Conservation (phyloP, 2,329 filamentous ascomycete species). For the Fusarium redolens region DNA sequence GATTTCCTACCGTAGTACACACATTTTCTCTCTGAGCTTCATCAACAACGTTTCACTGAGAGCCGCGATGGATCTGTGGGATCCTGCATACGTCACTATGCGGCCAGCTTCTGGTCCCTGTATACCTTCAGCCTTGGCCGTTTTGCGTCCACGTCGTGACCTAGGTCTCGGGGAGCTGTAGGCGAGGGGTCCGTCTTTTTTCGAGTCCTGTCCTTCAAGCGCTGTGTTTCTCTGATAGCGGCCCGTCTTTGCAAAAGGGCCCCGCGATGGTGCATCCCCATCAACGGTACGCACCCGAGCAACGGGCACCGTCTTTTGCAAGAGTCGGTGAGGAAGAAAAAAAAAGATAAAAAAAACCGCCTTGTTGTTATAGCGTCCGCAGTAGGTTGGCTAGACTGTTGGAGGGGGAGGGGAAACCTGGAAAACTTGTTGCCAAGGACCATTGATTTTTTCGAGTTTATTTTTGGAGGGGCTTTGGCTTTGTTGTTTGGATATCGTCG, state of each 20-base stretch:
- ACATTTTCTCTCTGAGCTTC: neutral
- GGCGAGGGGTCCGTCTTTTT: constrained; percentile 11
- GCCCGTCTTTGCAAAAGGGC: constrained; percentile 30
- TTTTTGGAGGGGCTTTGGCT: constrained; percentile 26
- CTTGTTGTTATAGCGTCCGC: constrained; percentile 34
- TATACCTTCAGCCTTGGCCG: constrained; percentile 34
- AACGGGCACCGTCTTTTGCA: constrained; percentile 36
- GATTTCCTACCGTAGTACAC: constrained; percentile 3
- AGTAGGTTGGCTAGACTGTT: constrained; percentile 27
- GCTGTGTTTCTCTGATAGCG: constrained; percentile 24
- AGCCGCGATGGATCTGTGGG: constrained; percentile 23
- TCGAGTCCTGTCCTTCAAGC: constrained; percentile 13
- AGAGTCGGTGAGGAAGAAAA: constrained; percentile 40
- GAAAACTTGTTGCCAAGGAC: constrained; percentile 30
- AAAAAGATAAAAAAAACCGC: constrained; percentile 22
- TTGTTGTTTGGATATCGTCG: constrained; percentile 35
- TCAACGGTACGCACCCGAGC: constrained; percentile 39
- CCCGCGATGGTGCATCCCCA: constrained; percentile 34
- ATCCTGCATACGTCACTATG: constrained; percentile 43
- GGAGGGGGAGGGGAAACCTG: constrained; percentile 39
- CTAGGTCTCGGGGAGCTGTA: constrained; percentile 24
- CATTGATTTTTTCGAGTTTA: constrained; percentile 42
- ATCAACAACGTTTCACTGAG: constrained; percentile 6
- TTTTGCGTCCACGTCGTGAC: constrained; percentile 42
- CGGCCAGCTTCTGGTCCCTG: constrained; percentile 29